Evolutionary conservation across 2,329 filamentous ascomycete genomes (phyloP).

Genomic region (Piedraia hortae): DNA sequence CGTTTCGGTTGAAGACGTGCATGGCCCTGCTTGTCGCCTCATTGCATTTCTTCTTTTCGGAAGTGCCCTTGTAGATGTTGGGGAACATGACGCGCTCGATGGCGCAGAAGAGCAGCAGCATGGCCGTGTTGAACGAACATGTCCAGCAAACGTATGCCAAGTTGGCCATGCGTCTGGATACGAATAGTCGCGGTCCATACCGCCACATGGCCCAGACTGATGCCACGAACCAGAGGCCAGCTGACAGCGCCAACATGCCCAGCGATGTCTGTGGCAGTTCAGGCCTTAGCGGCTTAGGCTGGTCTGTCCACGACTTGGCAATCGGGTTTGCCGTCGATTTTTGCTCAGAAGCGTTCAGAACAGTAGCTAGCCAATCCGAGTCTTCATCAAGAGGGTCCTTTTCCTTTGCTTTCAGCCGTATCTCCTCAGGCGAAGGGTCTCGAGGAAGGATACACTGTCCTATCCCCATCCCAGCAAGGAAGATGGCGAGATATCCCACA

Average conservation of each 20-base stretch:
- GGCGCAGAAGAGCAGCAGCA: constrained; percentile 50
- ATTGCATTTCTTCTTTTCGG: constrained; percentile 35
- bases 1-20: constrained; percentile 65
- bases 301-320: constrained; percentile 2
- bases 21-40: constrained; percentile 58
- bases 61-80: constrained; percentile 30
- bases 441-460: constrained; percentile 55
- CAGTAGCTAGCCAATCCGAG: constrained; percentile 13
- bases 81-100: constrained; percentile 62
- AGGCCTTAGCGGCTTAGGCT: constrained; percentile 5
- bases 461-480: constrained; percentile 61
- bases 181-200: constrained; percentile 44
- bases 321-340: constrained; percentile 1
- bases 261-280: constrained; percentile 8
- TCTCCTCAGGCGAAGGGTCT: constrained; percentile 7
- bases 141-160: constrained; percentile 86
- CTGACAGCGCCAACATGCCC: constrained; percentile 33
- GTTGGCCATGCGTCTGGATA: constrained; percentile 77
- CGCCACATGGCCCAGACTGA: constrained; percentile 35
- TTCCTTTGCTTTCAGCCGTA: constrained; percentile 2
- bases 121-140: constrained; percentile 65
- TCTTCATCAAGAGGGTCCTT: constrained; percentile 11
- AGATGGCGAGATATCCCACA: constrained; percentile 78
- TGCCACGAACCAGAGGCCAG: constrained; percentile 44
- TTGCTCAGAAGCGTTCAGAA: constrained; percentile 8